Conservation (phyloP, 208 protist genomes). For the Blechomonas ayalai region DNA sequence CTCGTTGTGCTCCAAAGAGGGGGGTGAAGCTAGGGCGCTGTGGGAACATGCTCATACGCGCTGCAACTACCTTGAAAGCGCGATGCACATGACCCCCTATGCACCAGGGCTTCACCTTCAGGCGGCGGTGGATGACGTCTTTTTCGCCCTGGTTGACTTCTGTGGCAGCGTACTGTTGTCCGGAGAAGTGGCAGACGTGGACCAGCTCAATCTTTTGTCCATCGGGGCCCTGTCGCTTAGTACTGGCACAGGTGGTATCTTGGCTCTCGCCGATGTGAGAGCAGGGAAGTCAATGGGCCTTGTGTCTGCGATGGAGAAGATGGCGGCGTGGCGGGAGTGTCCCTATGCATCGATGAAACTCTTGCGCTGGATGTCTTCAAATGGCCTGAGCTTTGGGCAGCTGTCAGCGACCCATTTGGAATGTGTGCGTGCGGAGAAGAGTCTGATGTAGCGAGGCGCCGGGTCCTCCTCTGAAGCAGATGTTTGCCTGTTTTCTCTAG, state of each 20-base stretch:
- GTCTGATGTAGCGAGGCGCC: too few relatives aligned
- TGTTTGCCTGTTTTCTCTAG: too few relatives aligned
- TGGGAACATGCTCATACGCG: too few relatives aligned
- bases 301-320: conserved; percentile 10
- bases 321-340: background rate
- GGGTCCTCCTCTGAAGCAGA: too few relatives aligned
- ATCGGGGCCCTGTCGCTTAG: conserved; percentile 39
- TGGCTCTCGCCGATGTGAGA: conserved; percentile 28
- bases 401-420: conserved; percentile 2
- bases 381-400: conserved; percentile 17
- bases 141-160: conserved; percentile 33
- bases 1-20: too few relatives aligned
- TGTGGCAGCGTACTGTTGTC: conserved; percentile 25
- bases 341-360: conserved; percentile 19
- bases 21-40: background rate
- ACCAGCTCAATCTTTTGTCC: conserved; percentile 43
- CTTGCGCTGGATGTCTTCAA: conserved; percentile 18
- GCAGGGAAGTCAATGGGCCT: background rate
- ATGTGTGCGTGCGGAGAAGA: background rate
- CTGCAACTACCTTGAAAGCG: too few relatives aligned
- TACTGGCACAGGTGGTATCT: conserved; percentile 38
- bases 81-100: too few relatives aligned
- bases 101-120: too few relatives aligned
- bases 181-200: conserved; percentile 14
- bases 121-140: conserved; percentile 7